These are phyloP conservation scores for Lepidium aucheri DNA, from an alignment of 345 rosid species.

Conservation along the genomic window DNA sequence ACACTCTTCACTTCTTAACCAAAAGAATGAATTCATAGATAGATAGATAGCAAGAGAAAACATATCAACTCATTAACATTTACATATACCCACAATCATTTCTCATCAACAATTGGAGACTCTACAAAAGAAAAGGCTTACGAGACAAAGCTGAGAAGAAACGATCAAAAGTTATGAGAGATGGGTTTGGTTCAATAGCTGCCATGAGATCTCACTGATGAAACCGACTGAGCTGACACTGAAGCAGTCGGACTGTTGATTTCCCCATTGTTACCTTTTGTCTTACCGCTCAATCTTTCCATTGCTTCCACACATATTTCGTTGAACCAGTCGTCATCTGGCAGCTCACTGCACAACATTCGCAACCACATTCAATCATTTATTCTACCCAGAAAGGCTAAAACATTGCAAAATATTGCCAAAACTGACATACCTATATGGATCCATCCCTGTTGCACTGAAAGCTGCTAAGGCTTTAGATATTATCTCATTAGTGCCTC, in stretches of 20 bases:
- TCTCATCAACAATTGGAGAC: conserved; percentile 17
- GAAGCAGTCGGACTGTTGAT: conserved; percentile 93
- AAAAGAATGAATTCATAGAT: not conserved
- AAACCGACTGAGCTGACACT: conserved; percentile 90
- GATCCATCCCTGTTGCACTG: conserved; percentile 89
- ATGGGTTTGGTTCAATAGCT: conserved; percentile 34
- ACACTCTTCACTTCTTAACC: not conserved
- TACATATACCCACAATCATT: conserved; percentile 8
- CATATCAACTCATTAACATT: conserved; percentile 11
- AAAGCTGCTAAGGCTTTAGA: conserved; percentile 73
- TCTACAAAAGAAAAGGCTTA: conserved; percentile 7
- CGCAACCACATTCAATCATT: not conserved
- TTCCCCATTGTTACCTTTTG: conserved; percentile 71
- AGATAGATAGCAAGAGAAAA: not conserved
- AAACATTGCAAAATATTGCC: not conserved
- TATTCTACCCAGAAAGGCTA: not conserved
- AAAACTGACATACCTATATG: conserved; percentile 52
- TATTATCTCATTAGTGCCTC: conserved; percentile 86
- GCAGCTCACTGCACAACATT: conserved; percentile 53
- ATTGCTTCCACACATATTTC: conserved; percentile 74
- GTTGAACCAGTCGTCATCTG: conserved; percentile 88
- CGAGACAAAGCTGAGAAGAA: not conserved
- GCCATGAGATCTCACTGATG: conserved; percentile 88
- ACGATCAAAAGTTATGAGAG: conserved; percentile 15
- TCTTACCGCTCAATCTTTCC: conserved; percentile 80